Conservation (phyloP, 2,329 filamentous ascomycete genomes). For the Fusarium sp. region DNA sequence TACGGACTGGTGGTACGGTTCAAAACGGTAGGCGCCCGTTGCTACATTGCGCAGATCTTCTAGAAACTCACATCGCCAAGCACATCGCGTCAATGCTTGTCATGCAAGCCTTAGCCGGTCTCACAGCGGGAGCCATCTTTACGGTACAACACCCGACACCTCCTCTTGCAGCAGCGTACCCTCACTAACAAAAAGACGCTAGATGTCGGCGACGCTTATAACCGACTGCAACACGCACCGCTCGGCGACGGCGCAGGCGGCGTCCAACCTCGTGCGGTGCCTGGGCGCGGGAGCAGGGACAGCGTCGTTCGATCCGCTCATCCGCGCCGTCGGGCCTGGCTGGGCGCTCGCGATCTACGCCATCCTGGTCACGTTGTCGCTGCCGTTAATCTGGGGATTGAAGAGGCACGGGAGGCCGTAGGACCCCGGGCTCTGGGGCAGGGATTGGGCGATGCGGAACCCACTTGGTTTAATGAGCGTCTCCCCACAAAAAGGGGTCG, state of each 20-base stretch:
- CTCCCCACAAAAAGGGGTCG: slow-evolving; percentile 41
- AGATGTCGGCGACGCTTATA: slow-evolving; percentile 37
- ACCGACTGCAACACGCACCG: slow-evolving; percentile 46
- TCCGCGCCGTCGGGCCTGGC: slow-evolving; percentile 34
- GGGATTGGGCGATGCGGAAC: not conserved
- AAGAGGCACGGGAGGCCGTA: not conserved
- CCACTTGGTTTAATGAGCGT: slow-evolving; percentile 48
- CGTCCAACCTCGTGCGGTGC: slow-evolving; percentile 48
- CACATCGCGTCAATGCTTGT: slow-evolving; percentile 11
- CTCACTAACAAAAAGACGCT: not conserved
- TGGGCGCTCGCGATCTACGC: slow-evolving; percentile 45
- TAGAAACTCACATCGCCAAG: slow-evolving; percentile 1
- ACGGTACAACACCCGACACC: slow-evolving; percentile 11
- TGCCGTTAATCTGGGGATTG: slow-evolving; percentile 27
- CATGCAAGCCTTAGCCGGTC: slow-evolving; percentile 5
- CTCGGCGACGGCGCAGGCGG: slow-evolving; percentile 47
- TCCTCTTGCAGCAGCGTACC: too few species aligned
- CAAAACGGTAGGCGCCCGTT: not conserved
- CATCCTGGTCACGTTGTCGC: slow-evolving; percentile 22
- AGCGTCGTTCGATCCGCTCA: slow-evolving; percentile 42
- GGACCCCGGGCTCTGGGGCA: too few species aligned
- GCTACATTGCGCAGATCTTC: too few species aligned
- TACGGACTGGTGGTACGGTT: slow-evolving; percentile 4
- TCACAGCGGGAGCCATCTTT: slow-evolving; percentile 13
- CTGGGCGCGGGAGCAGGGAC: slow-evolving; percentile 43